Base-by-base conservation (phyloP, 352 stramenopile genomes). In the Paralagenidium karlingii region DNA sequence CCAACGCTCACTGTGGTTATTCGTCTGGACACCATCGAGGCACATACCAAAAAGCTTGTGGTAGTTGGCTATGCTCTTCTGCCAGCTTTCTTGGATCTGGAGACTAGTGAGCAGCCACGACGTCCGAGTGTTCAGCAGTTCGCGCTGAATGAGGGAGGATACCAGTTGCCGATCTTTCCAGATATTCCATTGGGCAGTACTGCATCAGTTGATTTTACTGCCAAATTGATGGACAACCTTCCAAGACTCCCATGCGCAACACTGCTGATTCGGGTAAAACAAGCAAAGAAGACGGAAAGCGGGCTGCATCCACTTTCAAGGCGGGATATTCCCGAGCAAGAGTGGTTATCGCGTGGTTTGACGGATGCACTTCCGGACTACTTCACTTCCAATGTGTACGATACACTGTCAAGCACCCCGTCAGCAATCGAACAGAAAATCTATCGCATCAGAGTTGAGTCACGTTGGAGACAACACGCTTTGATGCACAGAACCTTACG, bases 1-100 rank as follows among this genome's bases (percentile, higher is more conserved):
- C 73, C 80, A 22, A 89, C 70, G 1, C 49, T 84, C 21, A 92
- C 78, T n/a, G 47, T 94, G 12, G 43, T 94, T 21, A 63, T 94
- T 26, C 73, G 83, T 15, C 34, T 95, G 9, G 83, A 94, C 31
- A 93, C 80, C 1, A 45, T 94, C 25, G 68, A 94, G 37, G 11
- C 53, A 2, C 36, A 43, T 21, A 77, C 59, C 7, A 76, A 68
- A 33, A 39, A 53, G 15, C 49, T 71, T 5, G 54, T 64, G 9
- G 87, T 83, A 13, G 38, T 94, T 20, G 83, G 78, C 5, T 95
- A 95, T 38, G 53, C 66, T 1, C 30, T 66, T 0, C 49, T 91
- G 13, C 55, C 80, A 2, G 47, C 82, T 3, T 95, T 95, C 48
- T 37, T 90, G 8, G 66, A 92, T 38, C 38, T 48, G 5, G 73